Conservation (phyloP, 1,139 yeast species). For the Kodamaea suecica region DNA sequence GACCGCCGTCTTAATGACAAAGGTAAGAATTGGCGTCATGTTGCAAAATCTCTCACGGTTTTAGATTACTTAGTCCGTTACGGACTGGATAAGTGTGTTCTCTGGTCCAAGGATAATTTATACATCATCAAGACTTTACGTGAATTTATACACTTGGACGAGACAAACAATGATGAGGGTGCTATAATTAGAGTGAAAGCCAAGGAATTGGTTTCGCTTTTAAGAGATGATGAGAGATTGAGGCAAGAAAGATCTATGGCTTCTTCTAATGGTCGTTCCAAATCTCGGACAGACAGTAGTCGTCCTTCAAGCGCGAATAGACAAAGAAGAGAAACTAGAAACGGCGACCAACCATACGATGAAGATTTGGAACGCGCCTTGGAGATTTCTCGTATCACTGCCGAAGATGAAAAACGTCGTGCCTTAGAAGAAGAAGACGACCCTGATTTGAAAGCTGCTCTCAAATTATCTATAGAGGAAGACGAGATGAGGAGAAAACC, state of each 20-base stretch:
- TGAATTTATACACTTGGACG: constrained; percentile 86
- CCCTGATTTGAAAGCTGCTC: constrained; percentile 76
- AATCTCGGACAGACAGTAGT: constrained; percentile 10
- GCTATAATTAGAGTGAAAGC: constrained; percentile 89
- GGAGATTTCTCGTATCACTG: constrained; percentile 78
- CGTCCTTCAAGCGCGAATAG: constrained; percentile 26
- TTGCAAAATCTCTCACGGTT: constrained; percentile 84
- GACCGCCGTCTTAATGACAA: constrained; percentile 92
- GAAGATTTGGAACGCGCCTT: constrained; percentile 82
- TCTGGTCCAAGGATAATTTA: constrained; percentile 91
- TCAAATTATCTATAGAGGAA: constrained; percentile 82
- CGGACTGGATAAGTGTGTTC: constrained; percentile 88
- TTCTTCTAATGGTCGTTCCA: constrained; percentile 8
- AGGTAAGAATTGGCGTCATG: constrained; percentile 98
- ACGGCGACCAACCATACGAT: constrained; percentile 47
- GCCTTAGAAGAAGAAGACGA: constrained; percentile 48
- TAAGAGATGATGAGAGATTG: constrained; percentile 82
- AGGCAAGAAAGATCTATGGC: constrained; percentile 64
- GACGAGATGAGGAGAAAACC: constrained; percentile 67
- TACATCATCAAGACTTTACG: constrained; percentile 87
- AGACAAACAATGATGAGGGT: constrained; percentile 81
- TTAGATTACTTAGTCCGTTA: constrained; percentile 82
- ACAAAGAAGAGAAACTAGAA: constrained; percentile 14
- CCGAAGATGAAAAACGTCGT: constrained; percentile 63
- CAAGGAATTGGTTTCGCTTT: constrained; percentile 74